Percentiles rank a stretch among this genome's conserved stretches.
Conservation (phyloP, 257 asterid genomes). For the Echites panduratus region DNA sequence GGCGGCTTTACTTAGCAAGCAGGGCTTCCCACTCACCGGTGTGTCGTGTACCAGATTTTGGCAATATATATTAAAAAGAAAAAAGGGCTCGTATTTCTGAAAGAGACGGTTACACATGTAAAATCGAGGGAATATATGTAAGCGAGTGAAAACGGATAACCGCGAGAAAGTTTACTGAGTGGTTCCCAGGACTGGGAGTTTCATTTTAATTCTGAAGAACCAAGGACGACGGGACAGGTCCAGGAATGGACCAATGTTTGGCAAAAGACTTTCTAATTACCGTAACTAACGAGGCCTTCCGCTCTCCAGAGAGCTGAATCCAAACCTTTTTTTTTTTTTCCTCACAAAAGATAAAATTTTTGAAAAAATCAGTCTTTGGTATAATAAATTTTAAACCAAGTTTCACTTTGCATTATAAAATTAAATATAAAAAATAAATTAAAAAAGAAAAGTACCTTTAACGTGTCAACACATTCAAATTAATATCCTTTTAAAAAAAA, state of each 20-base stretch:
- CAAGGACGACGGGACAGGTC: background rate
- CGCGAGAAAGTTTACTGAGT: background rate
- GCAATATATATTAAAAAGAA: background rate
- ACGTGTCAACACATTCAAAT: too few species aligned
- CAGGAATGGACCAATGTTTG: background rate
- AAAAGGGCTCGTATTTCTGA: background rate
- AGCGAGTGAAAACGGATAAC: background rate
- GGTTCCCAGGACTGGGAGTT: background rate
- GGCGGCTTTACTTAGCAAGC: background rate
- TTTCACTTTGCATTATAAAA: too few species aligned
- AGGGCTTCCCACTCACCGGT: background rate
- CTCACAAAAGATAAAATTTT: too few species aligned
- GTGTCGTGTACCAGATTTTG: background rate
- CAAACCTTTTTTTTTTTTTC: too few species aligned
- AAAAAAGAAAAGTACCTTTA: too few species aligned
- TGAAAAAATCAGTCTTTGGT: too few species aligned
- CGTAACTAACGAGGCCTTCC: too few species aligned
- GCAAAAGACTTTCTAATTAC: too few species aligned
- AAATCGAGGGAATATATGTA: background rate
- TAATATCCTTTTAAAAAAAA: too few species aligned
- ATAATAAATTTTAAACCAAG: too few species aligned
- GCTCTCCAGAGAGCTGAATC: too few species aligned
- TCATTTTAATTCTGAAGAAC: background rate
- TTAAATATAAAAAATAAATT: too few species aligned
- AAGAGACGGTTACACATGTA: background rate